These are phyloP conservation scores for Hansfordia pulvinata DNA, from an alignment of 2,329 filamentous ascomycete species.

Conservation along the genomic window DNA sequence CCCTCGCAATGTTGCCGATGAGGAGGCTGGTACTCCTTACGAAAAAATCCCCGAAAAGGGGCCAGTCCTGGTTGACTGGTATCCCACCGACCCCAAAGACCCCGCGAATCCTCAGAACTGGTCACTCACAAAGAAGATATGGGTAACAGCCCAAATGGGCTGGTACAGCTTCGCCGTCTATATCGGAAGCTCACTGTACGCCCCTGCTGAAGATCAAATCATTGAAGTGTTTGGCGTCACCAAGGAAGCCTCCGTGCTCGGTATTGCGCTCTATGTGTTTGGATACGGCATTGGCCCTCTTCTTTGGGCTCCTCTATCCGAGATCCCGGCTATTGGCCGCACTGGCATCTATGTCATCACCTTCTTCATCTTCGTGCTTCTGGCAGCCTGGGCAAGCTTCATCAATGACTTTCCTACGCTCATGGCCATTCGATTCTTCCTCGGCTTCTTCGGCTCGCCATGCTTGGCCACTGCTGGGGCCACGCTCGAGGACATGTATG, in stretches of 20 bases:
- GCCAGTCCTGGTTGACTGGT: too few relatives aligned
- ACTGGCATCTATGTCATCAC: slow-evolving; percentile 56
- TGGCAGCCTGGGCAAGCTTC: slow-evolving; percentile 50
- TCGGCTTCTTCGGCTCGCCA: slow-evolving; percentile 53
- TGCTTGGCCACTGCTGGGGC: slow-evolving; percentile 47
- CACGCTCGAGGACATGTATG: slow-evolving; percentile 38
- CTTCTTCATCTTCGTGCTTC: slow-evolving; percentile 54
- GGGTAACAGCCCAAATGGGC: too few relatives aligned
- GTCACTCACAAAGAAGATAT: too few relatives aligned
- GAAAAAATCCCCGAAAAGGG: too few relatives aligned
- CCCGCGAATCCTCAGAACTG: too few relatives aligned
- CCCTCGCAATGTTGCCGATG: too few relatives aligned
- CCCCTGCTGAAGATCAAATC: too few relatives aligned
- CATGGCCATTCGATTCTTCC: slow-evolving; percentile 49
- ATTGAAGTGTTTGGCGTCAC: slow-evolving; percentile 38
- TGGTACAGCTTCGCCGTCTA: too few relatives aligned
- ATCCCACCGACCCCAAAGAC: too few relatives aligned
- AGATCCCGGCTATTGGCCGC: slow-evolving; percentile 53
- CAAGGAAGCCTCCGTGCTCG: slow-evolving; percentile 36
- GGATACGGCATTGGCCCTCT: slow-evolving; percentile 52
- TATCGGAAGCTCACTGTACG: too few relatives aligned
- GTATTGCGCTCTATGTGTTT: slow-evolving; percentile 48
- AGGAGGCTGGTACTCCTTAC: too few relatives aligned
- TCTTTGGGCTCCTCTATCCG: slow-evolving; percentile 51
- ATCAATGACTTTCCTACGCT: slow-evolving; percentile 50